Conservation (phyloP, 371 early-diverging fungal species). For the Mucor racemosus region DNA sequence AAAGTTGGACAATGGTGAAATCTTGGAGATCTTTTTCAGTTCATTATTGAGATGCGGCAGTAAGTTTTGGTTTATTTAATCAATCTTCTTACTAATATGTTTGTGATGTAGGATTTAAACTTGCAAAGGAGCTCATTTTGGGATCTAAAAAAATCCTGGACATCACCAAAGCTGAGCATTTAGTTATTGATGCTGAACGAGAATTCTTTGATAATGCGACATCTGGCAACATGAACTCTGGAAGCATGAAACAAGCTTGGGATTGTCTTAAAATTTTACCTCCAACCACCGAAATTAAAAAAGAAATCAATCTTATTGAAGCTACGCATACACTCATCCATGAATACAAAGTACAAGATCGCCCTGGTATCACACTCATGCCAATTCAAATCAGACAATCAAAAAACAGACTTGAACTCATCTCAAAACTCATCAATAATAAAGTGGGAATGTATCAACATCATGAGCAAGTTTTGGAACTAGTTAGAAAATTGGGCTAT, state of each 20-base stretch:
- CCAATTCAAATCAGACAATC: slow-evolving; percentile 79
- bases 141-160: slow-evolving; percentile 58
- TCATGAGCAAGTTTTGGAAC: slow-evolving; percentile 57
- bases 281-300: slow-evolving; percentile 60
- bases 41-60: slow-evolving; percentile 73
- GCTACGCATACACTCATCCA: slow-evolving; percentile 71
- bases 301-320: slow-evolving; percentile 73
- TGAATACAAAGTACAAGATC: slow-evolving; percentile 59
- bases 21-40: slow-evolving; percentile 70
- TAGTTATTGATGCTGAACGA: slow-evolving; percentile 72
- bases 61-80: slow-evolving; percentile 38
- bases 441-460: slow-evolving; percentile 56
- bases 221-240: slow-evolving; percentile 67
- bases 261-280: slow-evolving; percentile 77
- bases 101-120: slow-evolving; percentile 55
- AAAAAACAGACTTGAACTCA: slow-evolving; percentile 66
- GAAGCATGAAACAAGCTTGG: slow-evolving; percentile 73
- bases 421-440: slow-evolving; percentile 61
- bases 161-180: slow-evolving; percentile 58
- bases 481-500: slow-evolving; percentile 67
- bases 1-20: slow-evolving; percentile 55
- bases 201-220: slow-evolving; percentile 84
- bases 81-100: neutral
- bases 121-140: slow-evolving; percentile 68
- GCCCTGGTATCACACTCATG: slow-evolving; percentile 61